Conservation (phyloP, 1,139 yeast species). For the Yamadazyma buinensis region DNA sequence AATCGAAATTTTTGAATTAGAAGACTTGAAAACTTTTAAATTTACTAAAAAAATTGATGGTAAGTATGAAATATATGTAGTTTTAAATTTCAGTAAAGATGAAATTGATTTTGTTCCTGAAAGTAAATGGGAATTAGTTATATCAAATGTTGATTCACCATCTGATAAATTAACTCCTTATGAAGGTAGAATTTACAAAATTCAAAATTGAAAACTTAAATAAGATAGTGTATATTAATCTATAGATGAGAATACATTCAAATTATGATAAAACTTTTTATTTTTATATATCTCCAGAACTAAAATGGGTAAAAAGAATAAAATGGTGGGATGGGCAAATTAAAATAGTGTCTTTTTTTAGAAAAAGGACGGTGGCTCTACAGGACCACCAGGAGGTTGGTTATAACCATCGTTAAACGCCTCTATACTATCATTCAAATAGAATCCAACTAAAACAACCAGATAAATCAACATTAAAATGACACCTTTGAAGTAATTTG, state of each 20-base stretch:
- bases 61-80: constrained; percentile 33
- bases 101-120: constrained; percentile 27
- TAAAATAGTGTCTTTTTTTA: no score
- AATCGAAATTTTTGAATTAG: constrained; percentile 31
- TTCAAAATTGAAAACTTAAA: no score
- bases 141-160: constrained; percentile 21
- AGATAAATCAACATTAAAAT: constrained; percentile 76
- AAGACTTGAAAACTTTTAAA: constrained; percentile 10
- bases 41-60: constrained; percentile 9
- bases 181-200: constrained; percentile 37
- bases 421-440: constrained; percentile 50
- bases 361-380: neutral
- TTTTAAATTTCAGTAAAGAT: constrained; percentile 43
- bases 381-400: constrained; percentile 2
- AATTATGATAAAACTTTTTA: no score
- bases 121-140: constrained; percentile 25
- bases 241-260: no score
- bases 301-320: no score
- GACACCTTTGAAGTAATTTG: constrained; percentile 93
- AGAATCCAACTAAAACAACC: constrained; percentile 79
- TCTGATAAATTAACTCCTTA: constrained; percentile 27
- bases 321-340: no score
- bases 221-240: no score
- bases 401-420: constrained; percentile 30
- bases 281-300: no score